These are phyloP conservation scores for Waitea zeae DNA, from an alignment of 1,284 basidiomycete species.

Conservation along the genomic window DNA sequence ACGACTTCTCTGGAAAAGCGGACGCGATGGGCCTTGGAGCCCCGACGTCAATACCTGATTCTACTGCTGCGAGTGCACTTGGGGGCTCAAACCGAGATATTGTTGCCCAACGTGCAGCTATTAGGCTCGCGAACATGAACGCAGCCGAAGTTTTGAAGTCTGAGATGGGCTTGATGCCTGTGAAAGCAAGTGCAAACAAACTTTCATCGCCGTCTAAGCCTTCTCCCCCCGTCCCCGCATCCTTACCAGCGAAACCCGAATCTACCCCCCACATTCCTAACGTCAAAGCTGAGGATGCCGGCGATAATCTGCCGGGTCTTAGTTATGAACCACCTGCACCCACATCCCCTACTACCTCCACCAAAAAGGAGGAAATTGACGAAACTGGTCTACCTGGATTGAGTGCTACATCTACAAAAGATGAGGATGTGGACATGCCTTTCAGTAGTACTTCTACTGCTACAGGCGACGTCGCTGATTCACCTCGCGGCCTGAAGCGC, in stretches of 20 bases:
- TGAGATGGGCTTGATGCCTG: constrained; percentile 55
- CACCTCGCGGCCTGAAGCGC: constrained; percentile 46
- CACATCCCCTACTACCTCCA: not conserved
- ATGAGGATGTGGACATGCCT: too few species aligned
- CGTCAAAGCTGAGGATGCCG: too few species aligned
- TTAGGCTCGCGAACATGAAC: constrained; percentile 91
- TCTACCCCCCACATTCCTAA: constrained; percentile 6
- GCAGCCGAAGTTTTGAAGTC: constrained; percentile 90
- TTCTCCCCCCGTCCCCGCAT: constrained; percentile 6
- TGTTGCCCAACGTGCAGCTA: constrained; percentile 74
- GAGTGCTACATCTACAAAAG: too few species aligned
- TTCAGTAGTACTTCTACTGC: too few species aligned
- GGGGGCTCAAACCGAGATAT: constrained; percentile 75
- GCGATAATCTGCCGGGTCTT: too few species aligned
- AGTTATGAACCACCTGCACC: not conserved
- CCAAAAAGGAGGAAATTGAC: not conserved
- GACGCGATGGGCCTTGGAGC: constrained; percentile 60
- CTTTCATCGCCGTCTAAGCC: constrained; percentile 10
- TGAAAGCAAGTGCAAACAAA: constrained; percentile 30
- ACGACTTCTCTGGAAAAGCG: constrained; percentile 52
- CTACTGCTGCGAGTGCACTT: constrained; percentile 45
- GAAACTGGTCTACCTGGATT: too few species aligned
- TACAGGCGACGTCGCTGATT: constrained; percentile 6
- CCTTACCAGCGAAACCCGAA: constrained; percentile 2
- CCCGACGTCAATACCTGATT: constrained; percentile 31